Evolutionary conservation across 2,329 filamentous ascomycete genomes (phyloP).

Genomic region (Sporothrix pallida): DNA sequence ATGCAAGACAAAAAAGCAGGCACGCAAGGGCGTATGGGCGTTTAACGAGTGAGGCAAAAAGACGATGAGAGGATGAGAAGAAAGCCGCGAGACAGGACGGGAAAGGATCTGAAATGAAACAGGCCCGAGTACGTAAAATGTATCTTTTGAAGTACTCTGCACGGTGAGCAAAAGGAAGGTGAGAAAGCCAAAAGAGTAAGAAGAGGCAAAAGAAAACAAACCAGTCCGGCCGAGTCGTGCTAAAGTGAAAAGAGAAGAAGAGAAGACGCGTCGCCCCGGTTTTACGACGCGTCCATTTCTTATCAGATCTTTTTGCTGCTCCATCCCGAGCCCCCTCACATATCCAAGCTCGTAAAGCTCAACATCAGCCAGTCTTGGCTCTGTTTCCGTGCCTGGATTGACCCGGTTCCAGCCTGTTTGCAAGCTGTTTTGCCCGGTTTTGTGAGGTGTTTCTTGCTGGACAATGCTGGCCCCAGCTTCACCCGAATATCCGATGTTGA

Average conservation of each 20-base stretch:
- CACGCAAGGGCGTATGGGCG: neutral
- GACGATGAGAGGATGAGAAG: neutral
- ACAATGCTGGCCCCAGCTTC: neutral
- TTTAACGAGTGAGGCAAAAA: conserved; percentile 3
- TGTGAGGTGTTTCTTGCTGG: neutral
- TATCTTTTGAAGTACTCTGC: neutral
- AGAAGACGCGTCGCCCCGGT: conserved; percentile 21
- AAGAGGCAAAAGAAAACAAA: neutral
- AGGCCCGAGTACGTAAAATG: conserved; percentile 18
- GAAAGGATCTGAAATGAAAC: conserved; percentile 13
- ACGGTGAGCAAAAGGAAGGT: neutral
- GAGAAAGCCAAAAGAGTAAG: neutral
- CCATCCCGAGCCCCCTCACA: neutral
- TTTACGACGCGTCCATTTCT: conserved; percentile 25
- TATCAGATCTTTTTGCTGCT: conserved; percentile 31
- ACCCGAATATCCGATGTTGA: conserved; percentile 25
- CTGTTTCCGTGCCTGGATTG: neutral
- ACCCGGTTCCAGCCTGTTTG: conserved; percentile 9
- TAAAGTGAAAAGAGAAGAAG: neutral
- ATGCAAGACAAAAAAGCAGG: no score
- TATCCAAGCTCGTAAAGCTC: neutral
- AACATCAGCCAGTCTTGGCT: neutral
- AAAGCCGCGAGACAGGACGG: neutral
- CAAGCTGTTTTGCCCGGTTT: neutral
- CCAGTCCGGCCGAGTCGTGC: neutral